Percentiles rank a stretch among this genome's conserved stretches.
These are phyloP conservation scores for Colletotrichum echinochloae DNA, from an alignment of 2,329 filamentous ascomycete genomes.

Conservation along the genomic window DNA sequence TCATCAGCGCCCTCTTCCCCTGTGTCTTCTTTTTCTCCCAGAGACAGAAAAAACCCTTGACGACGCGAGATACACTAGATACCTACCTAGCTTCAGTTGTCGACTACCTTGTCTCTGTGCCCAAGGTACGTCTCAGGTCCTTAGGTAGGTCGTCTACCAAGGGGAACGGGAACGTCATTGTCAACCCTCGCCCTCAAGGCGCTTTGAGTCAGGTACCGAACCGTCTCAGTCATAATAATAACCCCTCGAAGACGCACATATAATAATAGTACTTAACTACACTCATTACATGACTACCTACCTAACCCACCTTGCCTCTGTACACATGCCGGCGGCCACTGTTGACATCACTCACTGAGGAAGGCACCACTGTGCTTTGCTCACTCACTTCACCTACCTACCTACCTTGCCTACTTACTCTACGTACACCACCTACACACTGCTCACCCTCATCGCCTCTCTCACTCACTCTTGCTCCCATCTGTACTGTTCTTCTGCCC, in stretches of 20 bases:
- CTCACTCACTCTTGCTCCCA: neutral
- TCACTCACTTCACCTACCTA: neutral
- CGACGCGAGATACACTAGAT: neutral
- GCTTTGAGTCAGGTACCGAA: neutral
- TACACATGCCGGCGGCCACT: slow-evolving; percentile 15
- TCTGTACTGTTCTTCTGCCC: neutral
- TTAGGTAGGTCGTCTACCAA: neutral
- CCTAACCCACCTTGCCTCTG: too few species aligned
- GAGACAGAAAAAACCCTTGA: neutral
- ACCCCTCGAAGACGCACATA: neutral
- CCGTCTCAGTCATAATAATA: neutral
- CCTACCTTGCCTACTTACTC: too few species aligned
- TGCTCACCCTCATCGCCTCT: slow-evolving; percentile 2
- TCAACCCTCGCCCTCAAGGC: neutral
- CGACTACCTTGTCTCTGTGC: too few species aligned
- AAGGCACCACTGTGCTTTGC: neutral
- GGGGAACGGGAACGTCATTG: neutral
- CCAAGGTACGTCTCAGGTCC: too few species aligned
- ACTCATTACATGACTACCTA: too few species aligned
- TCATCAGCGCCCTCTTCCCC: neutral
- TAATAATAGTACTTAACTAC: too few species aligned
- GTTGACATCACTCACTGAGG: slow-evolving; percentile 28
- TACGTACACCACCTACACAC: neutral
- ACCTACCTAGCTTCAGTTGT: too few species aligned
- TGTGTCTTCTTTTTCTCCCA: neutral